Evolutionary conservation across 169 alveolate genomes (phyloP).

Genomic region (Plasmodium coatneyi): DNA sequence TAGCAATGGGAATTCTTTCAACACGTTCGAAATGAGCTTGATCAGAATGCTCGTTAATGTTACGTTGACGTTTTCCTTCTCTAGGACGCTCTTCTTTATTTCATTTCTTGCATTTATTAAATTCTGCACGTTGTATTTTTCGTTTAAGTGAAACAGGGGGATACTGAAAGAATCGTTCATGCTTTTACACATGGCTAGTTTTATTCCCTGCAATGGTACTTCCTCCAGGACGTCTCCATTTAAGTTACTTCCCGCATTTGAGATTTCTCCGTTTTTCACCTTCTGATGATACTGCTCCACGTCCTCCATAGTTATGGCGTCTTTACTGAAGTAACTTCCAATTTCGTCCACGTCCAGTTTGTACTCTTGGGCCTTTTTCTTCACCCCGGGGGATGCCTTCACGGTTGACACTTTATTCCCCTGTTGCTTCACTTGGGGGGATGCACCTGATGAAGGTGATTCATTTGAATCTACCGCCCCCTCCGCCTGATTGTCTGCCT

Average conservation of each 20-base stretch:
- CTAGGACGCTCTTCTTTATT: slow-evolving; percentile 26
- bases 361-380: slow-evolving; percentile 39
- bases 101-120: slow-evolving; percentile 38
- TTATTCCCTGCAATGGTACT: slow-evolving; percentile 45
- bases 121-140: slow-evolving; percentile 24
- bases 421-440: neutral
- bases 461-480: neutral
- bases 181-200: slow-evolving; percentile 67
- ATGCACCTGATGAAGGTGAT: neutral
- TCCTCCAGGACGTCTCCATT: slow-evolving; percentile 18
- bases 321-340: slow-evolving; percentile 12
- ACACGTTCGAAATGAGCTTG: slow-evolving; percentile 91
- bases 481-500: neutral
- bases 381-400: slow-evolving; percentile 70
- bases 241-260: neutral
- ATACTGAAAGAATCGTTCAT: slow-evolving; percentile 48
- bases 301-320: slow-evolving; percentile 28
- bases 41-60: slow-evolving; percentile 93
- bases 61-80: slow-evolving; percentile 79
- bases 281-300: slow-evolving; percentile 25
- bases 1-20: slow-evolving; percentile 89
- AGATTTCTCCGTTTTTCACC: neutral
- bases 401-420: neutral
- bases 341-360: slow-evolving; percentile 15
- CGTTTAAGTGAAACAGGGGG: slow-evolving; percentile 67